phyloP scores from a whole-genome alignment of 2,329 filamentous ascomycete genomes.

The Neoascochyta sp. region DNA sequence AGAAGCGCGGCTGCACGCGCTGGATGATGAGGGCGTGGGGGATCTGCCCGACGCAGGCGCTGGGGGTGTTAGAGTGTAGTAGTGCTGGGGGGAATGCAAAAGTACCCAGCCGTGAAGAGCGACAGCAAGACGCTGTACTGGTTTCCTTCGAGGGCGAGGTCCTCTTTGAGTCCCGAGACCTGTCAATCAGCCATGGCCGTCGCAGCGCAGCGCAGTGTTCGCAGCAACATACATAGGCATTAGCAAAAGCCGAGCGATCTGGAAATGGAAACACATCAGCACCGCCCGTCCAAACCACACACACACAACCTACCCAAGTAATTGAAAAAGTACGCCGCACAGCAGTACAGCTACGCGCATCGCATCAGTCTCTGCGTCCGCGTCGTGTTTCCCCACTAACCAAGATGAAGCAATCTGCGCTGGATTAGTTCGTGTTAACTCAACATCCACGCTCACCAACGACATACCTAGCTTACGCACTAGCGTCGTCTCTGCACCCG shows the following conservation, averaged over 20 bases:
- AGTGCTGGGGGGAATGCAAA: background rate
- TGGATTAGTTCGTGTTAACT: constrained; percentile 2
- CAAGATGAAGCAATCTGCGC: constrained; percentile 25
- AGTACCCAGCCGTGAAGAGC: constrained; percentile 27
- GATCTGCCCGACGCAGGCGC: constrained; percentile 27
- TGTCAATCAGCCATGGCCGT: constrained; percentile 1
- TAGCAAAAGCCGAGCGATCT: constrained; percentile 27
- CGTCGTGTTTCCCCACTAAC: constrained; percentile 2
- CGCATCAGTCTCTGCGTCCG: background rate
- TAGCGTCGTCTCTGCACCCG: constrained; percentile 18
- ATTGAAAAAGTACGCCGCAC: constrained; percentile 33
- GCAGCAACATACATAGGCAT: constrained; percentile 22
- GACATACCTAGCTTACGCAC: constrained; percentile 25
- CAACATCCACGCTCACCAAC: no score
- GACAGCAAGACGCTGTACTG: constrained; percentile 29
- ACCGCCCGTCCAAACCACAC: background rate
- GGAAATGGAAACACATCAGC: background rate
- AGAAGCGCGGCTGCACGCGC: constrained; percentile 25
- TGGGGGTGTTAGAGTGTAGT: constrained; percentile 3
- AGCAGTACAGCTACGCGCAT: constrained; percentile 23
- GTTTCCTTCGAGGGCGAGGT: constrained; percentile 20
- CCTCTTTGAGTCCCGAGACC: constrained; percentile 28
- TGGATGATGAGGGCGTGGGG: constrained; percentile 30
- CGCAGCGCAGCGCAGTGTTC: background rate
- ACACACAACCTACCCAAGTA: constrained; percentile 18